A percentile compares a stretch with the other conserved stretches of the same genome.
These are phyloP conservation scores for Arabis alpina DNA, from an alignment of 345 rosid genomes.

Conservation along the genomic window DNA sequence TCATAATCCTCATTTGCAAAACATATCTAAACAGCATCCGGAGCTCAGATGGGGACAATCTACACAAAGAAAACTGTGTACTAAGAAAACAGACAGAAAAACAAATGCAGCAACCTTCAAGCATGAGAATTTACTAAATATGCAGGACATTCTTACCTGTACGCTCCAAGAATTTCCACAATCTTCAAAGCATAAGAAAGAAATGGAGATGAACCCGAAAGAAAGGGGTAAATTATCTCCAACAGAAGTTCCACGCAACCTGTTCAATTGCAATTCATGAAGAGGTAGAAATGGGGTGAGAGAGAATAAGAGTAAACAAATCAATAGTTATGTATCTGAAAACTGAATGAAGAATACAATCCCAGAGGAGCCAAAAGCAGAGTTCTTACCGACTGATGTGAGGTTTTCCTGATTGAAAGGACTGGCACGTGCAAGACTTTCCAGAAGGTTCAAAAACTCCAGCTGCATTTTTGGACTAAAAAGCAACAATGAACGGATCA, in stretches of 20 bases:
- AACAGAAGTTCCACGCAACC: conserved; percentile 95
- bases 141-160: conserved; percentile 58
- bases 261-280: conserved; percentile 40
- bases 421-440: conserved; percentile 84
- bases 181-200: conserved; percentile 88
- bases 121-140: conserved; percentile 16
- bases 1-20: conserved; percentile 80
- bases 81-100: conserved; percentile 35
- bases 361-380: conserved; percentile 19
- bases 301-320: conserved; percentile 42
- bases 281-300: conserved; percentile 30
- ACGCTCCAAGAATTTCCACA: conserved; percentile 95
- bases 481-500: conserved; percentile 83
- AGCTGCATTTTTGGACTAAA: conserved; percentile 95
- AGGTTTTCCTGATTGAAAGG: conserved; percentile 96
- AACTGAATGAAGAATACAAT: conserved; percentile 27
- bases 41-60: conserved; percentile 96
- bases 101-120: conserved; percentile 18
- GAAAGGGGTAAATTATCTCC: conserved; percentile 90
- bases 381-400: conserved; percentile 83
- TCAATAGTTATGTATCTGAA: conserved; percentile 22
- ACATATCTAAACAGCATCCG: conserved; percentile 81
- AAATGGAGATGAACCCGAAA: conserved; percentile 80
- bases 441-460: conserved; percentile 77
- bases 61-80: conserved; percentile 48